Evolutionary conservation across 352 stramenopile genomes (phyloP), one percentile per base, ranked within the genome.

Genomic region (Aphanomyces stellatus): DNA sequence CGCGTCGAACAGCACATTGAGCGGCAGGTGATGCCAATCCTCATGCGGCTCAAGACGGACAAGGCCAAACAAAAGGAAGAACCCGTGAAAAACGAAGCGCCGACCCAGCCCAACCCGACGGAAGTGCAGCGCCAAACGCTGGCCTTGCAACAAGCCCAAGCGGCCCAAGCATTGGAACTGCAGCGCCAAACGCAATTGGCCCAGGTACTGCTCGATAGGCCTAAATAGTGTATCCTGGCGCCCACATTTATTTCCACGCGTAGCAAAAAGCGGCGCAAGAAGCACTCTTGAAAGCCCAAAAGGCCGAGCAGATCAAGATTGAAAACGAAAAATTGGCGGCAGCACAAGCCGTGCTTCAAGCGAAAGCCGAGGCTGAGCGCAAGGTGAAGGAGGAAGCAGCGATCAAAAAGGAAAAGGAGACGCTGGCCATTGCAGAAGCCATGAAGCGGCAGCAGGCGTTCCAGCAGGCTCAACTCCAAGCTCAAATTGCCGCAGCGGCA

Each of bases 1-100:
- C 82, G 85, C 11, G 85, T 93, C 15, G 85, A 93, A 63, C 78
- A 81, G 27, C 81, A 91, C 53, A 91, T 93, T 63, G 79, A 90
- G 59, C 90, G 89, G 69, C 85, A 93, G 62, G 85, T 93, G 53
- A 63, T 93, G 37, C 85, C 85, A 19, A 91, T 93, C 35, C 51
- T 91, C 7, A 78, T 88, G 34, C 74, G 82, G 7, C 67, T 93
- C 22, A 89, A 90, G 71, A 87, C 60, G 13, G 60, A 67, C 31
- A 67, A 59, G 35, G 43, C 49, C 28, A 57, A 57, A 24, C 49
- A 57, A 30, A 22, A 53, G 57, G 60, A 67, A 42, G 49, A 24
- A 67, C 22, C 49, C n/a, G 11, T 13, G 49, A 57, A 22, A 33
- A 15, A 22, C 13, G 11, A 22, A 34, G 8, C 25, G 30, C 22